Conservation (phyloP, 2,329 filamentous ascomycete species). For the Fusarium buxicola region DNA sequence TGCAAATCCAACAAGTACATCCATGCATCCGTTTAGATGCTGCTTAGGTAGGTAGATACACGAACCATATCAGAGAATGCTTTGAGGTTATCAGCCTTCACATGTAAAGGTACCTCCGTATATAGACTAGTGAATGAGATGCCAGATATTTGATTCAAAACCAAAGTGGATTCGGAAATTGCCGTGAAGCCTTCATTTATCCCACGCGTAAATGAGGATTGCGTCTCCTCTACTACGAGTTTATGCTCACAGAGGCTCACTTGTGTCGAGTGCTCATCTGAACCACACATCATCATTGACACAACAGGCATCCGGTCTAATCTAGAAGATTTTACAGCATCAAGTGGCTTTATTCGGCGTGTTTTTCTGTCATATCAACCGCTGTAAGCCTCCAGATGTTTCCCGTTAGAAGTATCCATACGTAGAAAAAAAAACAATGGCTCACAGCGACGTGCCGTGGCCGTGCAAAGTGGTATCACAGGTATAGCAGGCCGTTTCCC, state of each 20-base stretch:
- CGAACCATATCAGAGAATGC: slow-evolving; percentile 1
- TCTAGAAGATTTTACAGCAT: not conserved
- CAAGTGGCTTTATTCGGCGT: slow-evolving; percentile 1
- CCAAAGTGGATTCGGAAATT: too few relatives aligned
- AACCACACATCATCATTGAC: not conserved
- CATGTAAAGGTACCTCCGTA: too few relatives aligned
- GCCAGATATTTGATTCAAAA: too few relatives aligned
- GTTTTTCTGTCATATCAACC: slow-evolving; percentile 3
- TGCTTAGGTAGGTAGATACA: slow-evolving; percentile 19
- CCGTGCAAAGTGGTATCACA: slow-evolving; percentile 49
- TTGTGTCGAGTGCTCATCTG: too few relatives aligned
- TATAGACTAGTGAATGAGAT: too few relatives aligned
- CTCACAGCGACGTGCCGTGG: slow-evolving; percentile 31
- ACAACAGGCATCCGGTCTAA: not conserved
- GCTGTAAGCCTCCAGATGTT: slow-evolving; percentile 12
- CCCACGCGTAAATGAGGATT: too few relatives aligned
- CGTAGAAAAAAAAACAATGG: slow-evolving; percentile 35
- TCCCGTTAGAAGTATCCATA: slow-evolving; percentile 13
- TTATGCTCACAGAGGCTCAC: too few relatives aligned
- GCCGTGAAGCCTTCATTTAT: too few relatives aligned
- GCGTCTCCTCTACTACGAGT: too few relatives aligned
- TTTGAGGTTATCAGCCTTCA: too few relatives aligned
- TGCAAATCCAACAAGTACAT: not conserved
- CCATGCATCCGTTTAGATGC: slow-evolving; percentile 2
- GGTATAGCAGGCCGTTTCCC: slow-evolving; percentile 41